phyloP scores from a whole-genome alignment of 73 alveolate genomes.

The Symbiodinium pilosum region DNA sequence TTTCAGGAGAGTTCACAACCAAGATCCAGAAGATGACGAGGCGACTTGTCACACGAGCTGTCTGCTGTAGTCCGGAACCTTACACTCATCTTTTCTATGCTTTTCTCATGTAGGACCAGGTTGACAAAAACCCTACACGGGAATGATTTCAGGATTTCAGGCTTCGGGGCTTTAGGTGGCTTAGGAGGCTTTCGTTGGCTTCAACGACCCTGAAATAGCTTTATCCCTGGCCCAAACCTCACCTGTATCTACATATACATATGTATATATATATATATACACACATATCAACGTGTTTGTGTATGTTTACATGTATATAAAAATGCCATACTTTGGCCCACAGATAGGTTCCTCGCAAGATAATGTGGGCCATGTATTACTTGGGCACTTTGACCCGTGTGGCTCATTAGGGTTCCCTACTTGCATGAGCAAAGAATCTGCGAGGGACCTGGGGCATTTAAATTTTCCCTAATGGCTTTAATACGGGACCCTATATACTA shows the following conservation, averaged over 20 bases:
- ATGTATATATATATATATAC: too few relatives aligned
- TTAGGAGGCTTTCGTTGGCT: background rate
- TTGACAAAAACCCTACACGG: too few relatives aligned
- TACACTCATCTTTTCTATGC: background rate
- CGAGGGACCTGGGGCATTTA: too few relatives aligned
- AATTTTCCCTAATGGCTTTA: too few relatives aligned
- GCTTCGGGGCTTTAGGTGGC: background rate
- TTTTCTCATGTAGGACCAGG: background rate
- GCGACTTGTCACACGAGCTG: background rate
- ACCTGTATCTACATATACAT: background rate
- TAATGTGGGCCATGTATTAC: too few relatives aligned
- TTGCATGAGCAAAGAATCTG: too few relatives aligned
- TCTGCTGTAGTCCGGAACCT: background rate
- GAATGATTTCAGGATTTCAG: background rate
- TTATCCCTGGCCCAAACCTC: background rate
- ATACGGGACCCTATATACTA: too few relatives aligned
- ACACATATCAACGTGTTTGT: too few relatives aligned
- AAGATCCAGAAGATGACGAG: background rate
- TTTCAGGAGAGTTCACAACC: background rate
- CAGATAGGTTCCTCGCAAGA: too few relatives aligned
- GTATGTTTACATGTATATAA: background rate
- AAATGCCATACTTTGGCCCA: too few relatives aligned
- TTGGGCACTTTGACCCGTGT: too few relatives aligned
- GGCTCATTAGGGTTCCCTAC: too few relatives aligned
- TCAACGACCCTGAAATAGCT: background rate